Conservation (phyloP, 1,139 yeast species). For the Debaryomyces psychrophilus region DNA sequence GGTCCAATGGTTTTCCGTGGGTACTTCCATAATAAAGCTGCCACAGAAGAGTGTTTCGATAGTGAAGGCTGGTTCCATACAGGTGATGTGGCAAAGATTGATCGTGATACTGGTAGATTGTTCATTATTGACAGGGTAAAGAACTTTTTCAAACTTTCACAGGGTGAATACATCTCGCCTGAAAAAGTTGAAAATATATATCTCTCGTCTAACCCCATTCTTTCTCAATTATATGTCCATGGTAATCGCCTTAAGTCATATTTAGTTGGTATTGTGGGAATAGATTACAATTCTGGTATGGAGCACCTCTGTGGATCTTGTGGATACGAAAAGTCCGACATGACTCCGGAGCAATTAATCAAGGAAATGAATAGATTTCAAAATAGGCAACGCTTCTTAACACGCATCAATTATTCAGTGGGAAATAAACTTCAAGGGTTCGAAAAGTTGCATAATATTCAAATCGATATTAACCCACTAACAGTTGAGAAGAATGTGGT, state of each 20-base stretch:
- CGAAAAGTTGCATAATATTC: conserved; percentile 66
- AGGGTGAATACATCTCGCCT: conserved; percentile 49
- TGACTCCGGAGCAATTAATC: conserved; percentile 27
- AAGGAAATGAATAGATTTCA: conserved; percentile 31
- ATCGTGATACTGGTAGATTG: conserved; percentile 27
- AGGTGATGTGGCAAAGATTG: conserved; percentile 33
- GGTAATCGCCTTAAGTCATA: conserved; percentile 65
- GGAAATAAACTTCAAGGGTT: conserved; percentile 44
- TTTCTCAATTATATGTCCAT: conserved; percentile 44
- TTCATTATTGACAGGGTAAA: conserved; percentile 45
- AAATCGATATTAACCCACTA: conserved; percentile 66
- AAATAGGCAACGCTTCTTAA: conserved; percentile 31
- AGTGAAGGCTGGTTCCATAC: conserved; percentile 34
- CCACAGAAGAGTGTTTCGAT: conserved; percentile 50
- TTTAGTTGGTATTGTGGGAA: conserved; percentile 68
- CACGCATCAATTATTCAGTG: conserved; percentile 30
- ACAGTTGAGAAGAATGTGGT: conserved; percentile 62
- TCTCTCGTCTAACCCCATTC: conserved; percentile 34
- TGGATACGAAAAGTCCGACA: conserved; percentile 18
- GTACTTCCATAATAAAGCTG: conserved; percentile 42
- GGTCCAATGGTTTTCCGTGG: conserved; percentile 37
- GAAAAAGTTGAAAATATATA: conserved; percentile 46
- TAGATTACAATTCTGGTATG: conserved; percentile 32
- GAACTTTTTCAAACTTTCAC: conserved; percentile 47
- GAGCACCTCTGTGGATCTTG: conserved; percentile 19